Evolutionary conservation across 352 stramenopile species (phyloP).

Genomic region (Phytophthora pini): DNA sequence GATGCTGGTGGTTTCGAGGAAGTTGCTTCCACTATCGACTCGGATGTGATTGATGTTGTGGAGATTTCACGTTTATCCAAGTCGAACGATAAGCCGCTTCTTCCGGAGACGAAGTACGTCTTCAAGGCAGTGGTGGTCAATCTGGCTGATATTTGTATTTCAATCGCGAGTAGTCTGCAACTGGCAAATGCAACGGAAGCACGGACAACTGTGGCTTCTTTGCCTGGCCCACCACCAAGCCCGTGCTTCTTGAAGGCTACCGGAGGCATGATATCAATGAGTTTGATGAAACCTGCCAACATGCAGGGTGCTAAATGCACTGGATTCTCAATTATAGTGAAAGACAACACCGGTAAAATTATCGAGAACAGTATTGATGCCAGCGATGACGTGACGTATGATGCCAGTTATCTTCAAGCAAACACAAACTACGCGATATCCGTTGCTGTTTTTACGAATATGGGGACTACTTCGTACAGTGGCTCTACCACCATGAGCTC

Average conservation of each 20-base stretch:
- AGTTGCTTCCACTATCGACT: constrained; percentile 38
- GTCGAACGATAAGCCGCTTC: constrained; percentile 27
- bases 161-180: constrained; percentile 21
- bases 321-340: constrained; percentile 51
- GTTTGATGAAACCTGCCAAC: constrained; percentile 52
- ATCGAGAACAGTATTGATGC: constrained; percentile 28
- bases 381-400: constrained; percentile 29
- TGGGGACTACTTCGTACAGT: constrained; percentile 52
- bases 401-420: constrained; percentile 37
- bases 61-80: constrained; percentile 46
- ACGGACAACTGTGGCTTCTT: constrained; percentile 34
- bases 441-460: constrained; percentile 46
- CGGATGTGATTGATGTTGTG: constrained; percentile 22
- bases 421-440: constrained; percentile 42
- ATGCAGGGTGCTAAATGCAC: constrained; percentile 56
- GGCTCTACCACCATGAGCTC: constrained; percentile 30
- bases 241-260: constrained; percentile 63
- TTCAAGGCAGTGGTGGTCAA: constrained; percentile 66
- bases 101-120: constrained; percentile 46
- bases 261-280: constrained; percentile 52
- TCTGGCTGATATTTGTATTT: constrained; percentile 50
- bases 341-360: constrained; percentile 24
- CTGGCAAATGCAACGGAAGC: constrained; percentile 20
- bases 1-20: constrained; percentile 40
- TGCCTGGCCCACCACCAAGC: constrained; percentile 47